Base-by-base conservation (phyloP, 495 filamentous ascomycete genomes). In the Trypethelium eluteriae region DNA sequence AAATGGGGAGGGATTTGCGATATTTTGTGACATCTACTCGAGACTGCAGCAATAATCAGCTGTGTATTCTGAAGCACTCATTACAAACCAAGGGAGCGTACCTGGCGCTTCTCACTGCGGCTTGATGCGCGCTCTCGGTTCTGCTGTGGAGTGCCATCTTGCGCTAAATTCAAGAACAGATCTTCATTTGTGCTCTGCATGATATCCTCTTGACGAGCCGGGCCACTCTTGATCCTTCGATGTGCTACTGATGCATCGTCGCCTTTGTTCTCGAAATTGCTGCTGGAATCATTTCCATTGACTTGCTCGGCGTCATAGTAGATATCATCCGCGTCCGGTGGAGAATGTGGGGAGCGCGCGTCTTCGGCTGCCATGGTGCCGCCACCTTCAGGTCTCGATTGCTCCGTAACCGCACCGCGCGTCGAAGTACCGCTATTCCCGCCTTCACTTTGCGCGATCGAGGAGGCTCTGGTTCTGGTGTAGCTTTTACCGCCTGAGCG, bases 221-320 rank as follows among this genome's bases (percentile, higher is more conserved):
- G 53, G 11, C 53, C 53, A 59, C 53, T 59, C 32, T 36, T 59
- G 32, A 59, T 59, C 53, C 53, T 59, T 32, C 53, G 53, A 36
- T 59, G 53, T 36, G 53, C 32, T 35, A 14, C 32, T 14, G 53
- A 59, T 59, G 53, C 53, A 9, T 59, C 53, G 53, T 59, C 53
- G 53, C 53, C 32, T 9, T 5, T 59, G 2, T 59, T 59, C 32
- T 59, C 53, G 2, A 36, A 59, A 6, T 59, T 18, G 5, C 36
- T 59, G n/a, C 3, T 36, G n/a, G 53, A 18, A 36, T 59, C 53
- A 32, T 7, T 59, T 11, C 18, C 18, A 36, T 36, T 36, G 25
- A 59, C 53, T 53, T 53, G 49, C 49, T 53, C 49, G 49, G 49
- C 49, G 49, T 53, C 49, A 25, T 53, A 53, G 49, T 53, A 53